Conservation (phyloP, 257 asterid species). For the Solanum infundibuliforme region DNA sequence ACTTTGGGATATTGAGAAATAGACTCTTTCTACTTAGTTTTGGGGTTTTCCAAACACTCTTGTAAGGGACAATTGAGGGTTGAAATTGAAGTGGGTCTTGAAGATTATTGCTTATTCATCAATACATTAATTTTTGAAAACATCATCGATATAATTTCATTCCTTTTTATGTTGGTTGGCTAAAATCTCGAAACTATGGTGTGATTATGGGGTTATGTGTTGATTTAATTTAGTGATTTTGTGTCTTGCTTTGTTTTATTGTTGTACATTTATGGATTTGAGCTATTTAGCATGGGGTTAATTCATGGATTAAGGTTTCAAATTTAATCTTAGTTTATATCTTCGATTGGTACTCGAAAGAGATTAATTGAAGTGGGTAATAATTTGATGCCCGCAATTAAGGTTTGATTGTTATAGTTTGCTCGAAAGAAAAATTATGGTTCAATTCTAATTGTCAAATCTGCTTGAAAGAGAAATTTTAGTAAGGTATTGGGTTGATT, state of each 20-base stretch:
- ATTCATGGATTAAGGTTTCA: background rate
- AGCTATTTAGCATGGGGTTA: background rate
- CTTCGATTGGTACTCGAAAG: background rate
- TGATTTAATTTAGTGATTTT: background rate
- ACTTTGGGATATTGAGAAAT: background rate
- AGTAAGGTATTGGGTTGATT: background rate
- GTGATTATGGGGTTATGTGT: background rate
- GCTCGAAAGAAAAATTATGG: background rate
- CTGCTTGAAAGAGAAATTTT: background rate
- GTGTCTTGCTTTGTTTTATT: background rate
- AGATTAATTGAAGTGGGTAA: background rate
- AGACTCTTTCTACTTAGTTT: background rate
- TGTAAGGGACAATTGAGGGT: background rate
- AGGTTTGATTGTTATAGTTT: background rate
- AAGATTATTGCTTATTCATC: background rate
- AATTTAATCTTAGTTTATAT: background rate
- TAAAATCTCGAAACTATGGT: background rate
- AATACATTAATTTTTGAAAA: background rate
- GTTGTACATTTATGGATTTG: background rate
- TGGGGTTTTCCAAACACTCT: background rate
- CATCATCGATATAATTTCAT: background rate
- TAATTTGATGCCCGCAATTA: background rate
- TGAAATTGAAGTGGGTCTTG: background rate
- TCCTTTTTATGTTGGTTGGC: background rate
- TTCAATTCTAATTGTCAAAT: background rate